phyloP scores from a whole-genome alignment of 2,329 filamentous ascomycete species.

The Davidsoniella eucalypti region DNA sequence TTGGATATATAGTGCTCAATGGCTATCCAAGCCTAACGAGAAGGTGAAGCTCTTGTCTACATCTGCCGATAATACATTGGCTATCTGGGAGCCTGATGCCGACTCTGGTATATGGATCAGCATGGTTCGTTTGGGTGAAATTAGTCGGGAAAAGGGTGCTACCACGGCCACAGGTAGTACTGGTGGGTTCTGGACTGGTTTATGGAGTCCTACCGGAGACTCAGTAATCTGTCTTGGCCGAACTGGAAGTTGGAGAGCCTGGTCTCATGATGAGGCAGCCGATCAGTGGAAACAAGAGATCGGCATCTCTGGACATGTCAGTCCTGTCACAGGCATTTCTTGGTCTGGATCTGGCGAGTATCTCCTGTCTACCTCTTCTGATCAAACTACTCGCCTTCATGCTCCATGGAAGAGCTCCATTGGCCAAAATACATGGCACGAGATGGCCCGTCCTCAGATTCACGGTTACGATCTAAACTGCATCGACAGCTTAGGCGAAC shows the following conservation, averaged over 20 bases:
- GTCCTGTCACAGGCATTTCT: conserved; percentile 61
- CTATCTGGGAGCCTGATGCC: conserved; percentile 78
- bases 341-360: conserved; percentile 77
- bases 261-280: conserved; percentile 44
- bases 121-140: conserved; percentile 71
- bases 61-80: conserved; percentile 87
- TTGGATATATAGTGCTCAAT: conserved; percentile 85
- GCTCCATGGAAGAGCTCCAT: conserved; percentile 50
- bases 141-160: conserved; percentile 85
- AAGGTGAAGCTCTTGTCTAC: conserved; percentile 66
- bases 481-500: conserved; percentile 55
- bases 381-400: conserved; percentile 85
- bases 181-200: conserved; percentile 88
- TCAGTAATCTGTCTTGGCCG: conserved; percentile 70
- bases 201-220: conserved; percentile 64
- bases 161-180: conserved; percentile 93
- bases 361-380: conserved; percentile 72
- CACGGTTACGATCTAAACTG: conserved; percentile 98
- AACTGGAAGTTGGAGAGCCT: conserved; percentile 85
- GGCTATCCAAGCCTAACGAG: conserved; percentile 33
- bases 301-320: conserved; percentile 70
- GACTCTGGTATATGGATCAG: conserved; percentile 85
- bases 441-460: conserved; percentile 89
- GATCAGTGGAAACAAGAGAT: conserved; percentile 63
- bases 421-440: conserved; percentile 58